Conservation (phyloP, 805 yeast genomes). For the Schizosaccharomyces cryophilus region DNA sequence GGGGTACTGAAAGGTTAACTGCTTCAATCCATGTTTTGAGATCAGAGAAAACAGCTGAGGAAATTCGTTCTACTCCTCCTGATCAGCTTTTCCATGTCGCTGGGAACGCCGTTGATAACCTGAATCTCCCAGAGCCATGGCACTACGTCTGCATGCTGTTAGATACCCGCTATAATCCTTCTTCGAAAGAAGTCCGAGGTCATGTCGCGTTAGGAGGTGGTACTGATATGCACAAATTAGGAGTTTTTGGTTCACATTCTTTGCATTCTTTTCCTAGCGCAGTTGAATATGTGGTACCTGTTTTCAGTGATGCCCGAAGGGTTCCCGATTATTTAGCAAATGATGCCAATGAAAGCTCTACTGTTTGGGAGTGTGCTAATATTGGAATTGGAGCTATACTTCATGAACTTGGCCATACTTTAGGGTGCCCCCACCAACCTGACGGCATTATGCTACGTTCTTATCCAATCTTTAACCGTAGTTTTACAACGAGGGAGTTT, state of each 20-base stretch:
- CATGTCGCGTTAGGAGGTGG: slow-evolving; percentile 96
- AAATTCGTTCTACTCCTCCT: slow-evolving; percentile 48
- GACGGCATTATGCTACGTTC: slow-evolving; percentile 79
- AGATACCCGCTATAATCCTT: slow-evolving; percentile 64
- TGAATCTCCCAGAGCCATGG: slow-evolving; percentile 11
- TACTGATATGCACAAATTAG: slow-evolving; percentile 39
- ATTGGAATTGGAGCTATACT: slow-evolving; percentile 78
- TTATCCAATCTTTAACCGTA: slow-evolving; percentile 55
- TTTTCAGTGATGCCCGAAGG: slow-evolving; percentile 41
- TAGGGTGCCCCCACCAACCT: slow-evolving; percentile 83
- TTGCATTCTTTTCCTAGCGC: slow-evolving; percentile 78
- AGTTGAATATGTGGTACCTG: slow-evolving; percentile 39
- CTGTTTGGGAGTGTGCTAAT: slow-evolving; percentile 73
- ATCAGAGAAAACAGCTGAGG: slow-evolving; percentile 38
- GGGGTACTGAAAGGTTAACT: slow-evolving; percentile 21
- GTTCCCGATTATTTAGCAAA: slow-evolving; percentile 60
- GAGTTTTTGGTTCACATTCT: slow-evolving; percentile 87
- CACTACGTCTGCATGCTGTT: slow-evolving; percentile 50
- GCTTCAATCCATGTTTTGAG: slow-evolving; percentile 60
- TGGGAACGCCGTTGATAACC: slow-evolving; percentile 27
- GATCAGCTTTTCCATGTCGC: slow-evolving; percentile 77
- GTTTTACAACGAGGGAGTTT: slow-evolving; percentile 44
- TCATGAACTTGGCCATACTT: slow-evolving; percentile 81
- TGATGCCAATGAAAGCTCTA: slow-evolving; percentile 61
- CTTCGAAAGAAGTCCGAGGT: slow-evolving; percentile 33